Evolutionary conservation across 306 rosid species (phyloP), one percentile per base, ranked within the genome.

Genomic region (Pyrus bretschneideri): DNA sequence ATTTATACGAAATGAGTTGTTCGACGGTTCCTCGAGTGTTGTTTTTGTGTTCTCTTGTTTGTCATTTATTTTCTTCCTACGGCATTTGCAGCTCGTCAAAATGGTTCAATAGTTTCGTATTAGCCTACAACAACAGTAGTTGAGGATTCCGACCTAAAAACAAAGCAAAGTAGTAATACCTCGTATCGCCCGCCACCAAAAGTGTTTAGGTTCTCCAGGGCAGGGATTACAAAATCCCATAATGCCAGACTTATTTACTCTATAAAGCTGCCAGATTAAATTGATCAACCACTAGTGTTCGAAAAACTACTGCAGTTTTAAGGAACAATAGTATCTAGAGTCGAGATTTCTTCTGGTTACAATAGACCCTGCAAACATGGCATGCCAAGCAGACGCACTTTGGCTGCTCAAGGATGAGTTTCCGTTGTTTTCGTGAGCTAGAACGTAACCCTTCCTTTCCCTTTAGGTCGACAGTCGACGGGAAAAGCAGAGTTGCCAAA

Each of bases 181-280:
- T 89, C 85, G 77, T 76, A 79, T 69, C 85, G 82, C 78, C 85
- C 63, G 77, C 86, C 85, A 33, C 90, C 86, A 75, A 70, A 80
- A 81, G 88, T 83, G 79, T 78, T 88, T 95, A 23, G 85, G 79
- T 78, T 88, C 90, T 87, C 97, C 91, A 9, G 97, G 99, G 73
- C 97, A 88, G 23, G 97, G 99, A 87, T 95, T 97, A 72, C 84
- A 92, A 81, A 91, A 92, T 21, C 99, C 99, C 98, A 92, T 92
- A 82, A 95, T 89, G 73, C 99, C 98, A 51, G 98, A 91, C 87
- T 95, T 95, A 83, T 92, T 95, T 60, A 92, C 89, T 29, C 97
- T 88, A 60, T 95, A 97, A 58, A 95, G 99, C 97, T 95, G 92
- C 88, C 70, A 80, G 79, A 83, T 62, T 29, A 59, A 65, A 65